Evolutionary conservation across 2,329 filamentous ascomycete genomes (phyloP), one percentile per base, ranked within the genome.

Genomic region (Claviceps maximensis): DNA sequence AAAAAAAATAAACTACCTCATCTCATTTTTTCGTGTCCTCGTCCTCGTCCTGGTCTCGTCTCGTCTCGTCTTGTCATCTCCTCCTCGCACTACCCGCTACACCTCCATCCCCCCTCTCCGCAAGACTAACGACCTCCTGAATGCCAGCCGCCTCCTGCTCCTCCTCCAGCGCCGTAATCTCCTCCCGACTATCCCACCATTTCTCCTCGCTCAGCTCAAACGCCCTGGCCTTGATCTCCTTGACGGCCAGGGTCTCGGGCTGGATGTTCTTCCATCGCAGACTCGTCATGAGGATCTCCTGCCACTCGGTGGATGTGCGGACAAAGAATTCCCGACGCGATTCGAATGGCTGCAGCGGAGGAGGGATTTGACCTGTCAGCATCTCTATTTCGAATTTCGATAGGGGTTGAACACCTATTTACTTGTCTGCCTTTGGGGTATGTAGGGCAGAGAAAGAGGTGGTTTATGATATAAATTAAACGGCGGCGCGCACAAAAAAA

Each of bases 181-280:
- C 91, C 72, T 98, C 93, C 61, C 93, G 80, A 65, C 86, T 89
- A 74, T 96, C 93, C 93, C 93, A 98, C 93, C 93, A 98, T 68
- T 95, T 95, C 71, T 90, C 87, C 69, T 98, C 93, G 42, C 90
- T 90, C 58, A 89, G 77, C 64, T 89, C 85, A 66, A 96, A 98
- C 1, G 89, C 93, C 65, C 82, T 83, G 62, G 90, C 86, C 67
- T 95, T 89, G 62, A 97, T 83, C 72, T 97, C 93, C 74, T 98
- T 98, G 63, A 94, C 74, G 0, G 81, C 76, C 58, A 88, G 77
- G 42, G 81, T 77, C 66, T 87, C 85, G 3, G 79, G 78, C 58
- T 82, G 78, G 46, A 81, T 73, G 36, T 79, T 79, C 67, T 83
- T 83, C 72, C 80, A 83, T 56, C 83, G 79, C 54, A 93, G 71